Percentiles rank a stretch among this genome's conserved stretches.
phyloP scores from a whole-genome alignment of 495 filamentous ascomycete species.

The Bathelium albidoporum region DNA sequence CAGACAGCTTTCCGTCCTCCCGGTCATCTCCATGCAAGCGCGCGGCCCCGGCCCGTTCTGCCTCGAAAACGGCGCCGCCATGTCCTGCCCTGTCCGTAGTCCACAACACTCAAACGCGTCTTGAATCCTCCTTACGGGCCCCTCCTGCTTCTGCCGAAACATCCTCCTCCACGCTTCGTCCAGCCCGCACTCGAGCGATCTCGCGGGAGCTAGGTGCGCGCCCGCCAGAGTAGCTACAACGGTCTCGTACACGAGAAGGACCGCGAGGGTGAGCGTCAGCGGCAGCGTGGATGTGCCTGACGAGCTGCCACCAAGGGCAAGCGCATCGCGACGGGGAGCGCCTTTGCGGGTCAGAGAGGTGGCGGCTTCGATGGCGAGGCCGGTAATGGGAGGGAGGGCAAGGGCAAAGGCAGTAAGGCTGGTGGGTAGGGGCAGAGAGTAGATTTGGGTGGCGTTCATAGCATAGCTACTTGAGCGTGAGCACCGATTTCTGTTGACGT shows the following conservation, averaged over 20 bases:
- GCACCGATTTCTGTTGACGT: not conserved
- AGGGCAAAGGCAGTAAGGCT: conserved; percentile 39
- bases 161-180: conserved; percentile 43
- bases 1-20: conserved; percentile 14
- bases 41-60: conserved; percentile 9
- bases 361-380: conserved; percentile 39
- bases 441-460: conserved; percentile 35
- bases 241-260: conserved; percentile 37
- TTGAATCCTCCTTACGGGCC: conserved; percentile 49
- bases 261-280: conserved; percentile 30
- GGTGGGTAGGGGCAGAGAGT: conserved; percentile 43
- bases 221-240: conserved; percentile 47
- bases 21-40: conserved; percentile 17
- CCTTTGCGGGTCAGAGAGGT: conserved; percentile 33
- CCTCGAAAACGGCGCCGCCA: conserved; percentile 45
- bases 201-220: conserved; percentile 41
- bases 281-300: conserved; percentile 9
- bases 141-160: conserved; percentile 38
- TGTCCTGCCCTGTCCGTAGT: conserved; percentile 43
- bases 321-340: conserved; percentile 21
- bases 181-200: conserved; percentile 41
- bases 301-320: conserved; percentile 30
- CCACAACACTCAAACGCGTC: conserved; percentile 58
- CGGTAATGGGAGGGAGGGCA: conserved; percentile 42
- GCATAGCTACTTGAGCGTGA: conserved; percentile 34